Percentiles rank a stretch among this genome's conserved stretches.
These are phyloP conservation scores for grape (Vitis vinifera) DNA, from an alignment of 164 flowering plant genomes.

Conservation along the genomic window DNA sequence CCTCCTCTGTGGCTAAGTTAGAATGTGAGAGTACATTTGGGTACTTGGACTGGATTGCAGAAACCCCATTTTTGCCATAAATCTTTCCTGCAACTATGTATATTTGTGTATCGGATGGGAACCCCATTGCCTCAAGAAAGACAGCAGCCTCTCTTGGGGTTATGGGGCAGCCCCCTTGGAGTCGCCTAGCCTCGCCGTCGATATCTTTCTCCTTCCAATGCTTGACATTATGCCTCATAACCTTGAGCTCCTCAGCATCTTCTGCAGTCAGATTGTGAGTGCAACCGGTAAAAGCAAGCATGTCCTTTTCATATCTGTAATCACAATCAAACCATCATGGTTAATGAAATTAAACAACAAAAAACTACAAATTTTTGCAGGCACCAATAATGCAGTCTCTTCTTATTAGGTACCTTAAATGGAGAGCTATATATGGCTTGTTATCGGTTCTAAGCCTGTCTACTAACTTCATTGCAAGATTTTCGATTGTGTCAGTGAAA, in stretches of 20 bases:
- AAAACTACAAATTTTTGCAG: too few species aligned
- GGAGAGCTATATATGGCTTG: slow-evolving; percentile 39
- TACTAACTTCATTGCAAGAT: slow-evolving; percentile 31
- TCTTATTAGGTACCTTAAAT: slow-evolving; percentile 34
- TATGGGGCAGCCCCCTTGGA: slow-evolving; percentile 47
- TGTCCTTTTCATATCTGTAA: slow-evolving; percentile 60
- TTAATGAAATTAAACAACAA: too few species aligned
- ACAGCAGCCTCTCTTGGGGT: slow-evolving; percentile 49
- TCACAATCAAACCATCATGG: background rate
- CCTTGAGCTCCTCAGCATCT: slow-evolving; percentile 35
- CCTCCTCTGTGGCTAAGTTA: slow-evolving; percentile 40
- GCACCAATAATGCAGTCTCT: too few species aligned
- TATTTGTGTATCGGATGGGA: slow-evolving; percentile 34
- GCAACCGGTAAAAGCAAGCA: slow-evolving; percentile 65
- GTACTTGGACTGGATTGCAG: slow-evolving; percentile 26
- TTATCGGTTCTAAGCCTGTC: slow-evolving; percentile 26
- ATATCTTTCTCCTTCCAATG: slow-evolving; percentile 54
- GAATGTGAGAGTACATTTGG: slow-evolving; percentile 39
- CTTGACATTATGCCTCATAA: slow-evolving; percentile 25
- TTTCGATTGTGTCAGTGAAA: slow-evolving; percentile 25
- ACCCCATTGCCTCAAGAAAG: slow-evolving; percentile 53
- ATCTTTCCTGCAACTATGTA: slow-evolving; percentile 58
- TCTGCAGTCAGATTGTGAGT: slow-evolving; percentile 37
- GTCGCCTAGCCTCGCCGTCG: slow-evolving; percentile 23
- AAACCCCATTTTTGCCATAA: slow-evolving; percentile 39